Percentiles rank a stretch among this genome's conserved stretches.
phyloP scores from a whole-genome alignment of 768 basidiomycete species.

The Flagelloscypha sp. region DNA sequence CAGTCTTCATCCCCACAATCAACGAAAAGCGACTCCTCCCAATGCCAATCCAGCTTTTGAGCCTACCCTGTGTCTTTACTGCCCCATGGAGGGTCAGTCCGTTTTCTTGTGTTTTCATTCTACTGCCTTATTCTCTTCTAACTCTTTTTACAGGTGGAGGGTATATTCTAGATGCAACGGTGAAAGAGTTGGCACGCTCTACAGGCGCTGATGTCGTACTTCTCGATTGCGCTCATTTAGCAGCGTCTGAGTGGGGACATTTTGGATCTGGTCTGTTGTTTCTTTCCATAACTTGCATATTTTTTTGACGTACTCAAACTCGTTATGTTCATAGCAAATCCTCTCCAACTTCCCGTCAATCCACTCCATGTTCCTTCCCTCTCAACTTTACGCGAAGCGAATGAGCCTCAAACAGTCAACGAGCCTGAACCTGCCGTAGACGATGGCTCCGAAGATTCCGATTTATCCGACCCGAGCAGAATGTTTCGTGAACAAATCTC shows the following conservation, averaged over 20 bases:
- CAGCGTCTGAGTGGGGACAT: conserved; percentile 79
- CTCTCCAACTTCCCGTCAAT: conserved; percentile 61
- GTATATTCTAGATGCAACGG: conserved; percentile 71
- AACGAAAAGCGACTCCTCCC: conserved; percentile 58
- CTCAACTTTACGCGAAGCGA: too few relatives aligned
- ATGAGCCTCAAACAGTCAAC: conserved; percentile 26
- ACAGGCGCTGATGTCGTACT: conserved; percentile 77
- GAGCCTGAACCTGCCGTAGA: conserved; percentile 46
- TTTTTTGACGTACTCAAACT: conserved; percentile 32
- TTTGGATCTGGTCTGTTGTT: conserved; percentile 62
- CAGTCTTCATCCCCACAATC: conserved; percentile 73
- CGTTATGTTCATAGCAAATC: too few relatives aligned
- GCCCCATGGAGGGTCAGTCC: conserved; percentile 78
- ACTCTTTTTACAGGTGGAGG: conserved; percentile 60
- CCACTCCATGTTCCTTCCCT: conserved; percentile 65
- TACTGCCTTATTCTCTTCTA: not conserved
- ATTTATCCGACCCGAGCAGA: conserved; percentile 24
- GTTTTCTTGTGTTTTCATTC: too few relatives aligned
- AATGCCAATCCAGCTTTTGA: conserved; percentile 50
- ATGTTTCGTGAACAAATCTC: conserved; percentile 38
- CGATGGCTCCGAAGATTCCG: conserved; percentile 26
- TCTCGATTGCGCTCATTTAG: conserved; percentile 76
- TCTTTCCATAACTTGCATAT: conserved; percentile 1
- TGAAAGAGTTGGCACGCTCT: conserved; percentile 65
- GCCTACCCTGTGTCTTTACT: conserved; percentile 80